Evolutionary conservation across 2,329 filamentous ascomycete species (phyloP).

Genomic region (Cercospora canescens): DNA sequence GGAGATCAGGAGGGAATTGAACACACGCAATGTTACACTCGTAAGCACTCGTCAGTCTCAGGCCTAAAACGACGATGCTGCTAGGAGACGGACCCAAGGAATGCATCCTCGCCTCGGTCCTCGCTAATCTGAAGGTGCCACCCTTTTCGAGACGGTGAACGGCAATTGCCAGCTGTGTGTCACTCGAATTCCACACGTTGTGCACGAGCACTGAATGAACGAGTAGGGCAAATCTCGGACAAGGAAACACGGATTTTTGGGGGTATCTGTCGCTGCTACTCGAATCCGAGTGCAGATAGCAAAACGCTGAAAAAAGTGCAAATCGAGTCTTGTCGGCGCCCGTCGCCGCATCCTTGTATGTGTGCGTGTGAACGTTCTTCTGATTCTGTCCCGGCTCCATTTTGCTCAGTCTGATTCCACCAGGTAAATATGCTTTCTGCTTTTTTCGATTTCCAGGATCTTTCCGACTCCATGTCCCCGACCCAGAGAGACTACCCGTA

Average conservation of each 20-base stretch:
- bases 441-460: slow-evolving; percentile 3
- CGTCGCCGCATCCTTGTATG: slow-evolving; percentile 1
- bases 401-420: slow-evolving; percentile 6
- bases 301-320: background rate
- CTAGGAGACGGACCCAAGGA: background rate
- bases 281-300: slow-evolving; percentile 5
- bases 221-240: slow-evolving; percentile 8
- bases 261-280: slow-evolving; percentile 22
- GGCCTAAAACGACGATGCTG: background rate
- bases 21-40: background rate
- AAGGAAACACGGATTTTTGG: slow-evolving; percentile 10
- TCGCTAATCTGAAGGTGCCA: background rate
- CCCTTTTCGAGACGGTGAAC: background rate
- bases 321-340: background rate
- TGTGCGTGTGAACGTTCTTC: slow-evolving; percentile 16
- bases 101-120: background rate
- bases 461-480: slow-evolving; percentile 1
- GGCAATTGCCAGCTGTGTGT: background rate
- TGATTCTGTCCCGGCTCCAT: slow-evolving; percentile 8
- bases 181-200: slow-evolving; percentile 2
- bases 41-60: background rate
- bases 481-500: slow-evolving; percentile 16
- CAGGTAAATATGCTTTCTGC: slow-evolving; percentile 12
- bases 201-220: slow-evolving; percentile 3
- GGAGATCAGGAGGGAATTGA: background rate